Evolutionary conservation across 352 stramenopile genomes (phyloP).

Genomic region (Phytophthora idaei): DNA sequence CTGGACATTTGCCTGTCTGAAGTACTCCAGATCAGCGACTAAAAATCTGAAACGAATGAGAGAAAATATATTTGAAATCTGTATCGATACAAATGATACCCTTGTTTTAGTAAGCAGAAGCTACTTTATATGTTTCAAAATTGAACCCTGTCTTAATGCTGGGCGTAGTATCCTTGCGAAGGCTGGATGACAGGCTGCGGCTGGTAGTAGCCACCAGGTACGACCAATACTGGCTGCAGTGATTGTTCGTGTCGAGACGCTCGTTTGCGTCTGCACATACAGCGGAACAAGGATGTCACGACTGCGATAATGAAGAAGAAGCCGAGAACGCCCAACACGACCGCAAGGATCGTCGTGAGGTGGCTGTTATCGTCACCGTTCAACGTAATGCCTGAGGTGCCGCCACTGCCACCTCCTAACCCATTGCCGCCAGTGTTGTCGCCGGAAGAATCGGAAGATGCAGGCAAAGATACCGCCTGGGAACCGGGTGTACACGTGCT

Average conservation of each 20-base stretch:
- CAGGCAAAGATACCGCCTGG: slow-evolving; percentile 35
- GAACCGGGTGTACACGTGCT: slow-evolving; percentile 39
- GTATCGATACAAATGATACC: slow-evolving; percentile 20
- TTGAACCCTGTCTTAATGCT: slow-evolving; percentile 21
- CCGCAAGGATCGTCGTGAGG: slow-evolving; percentile 42
- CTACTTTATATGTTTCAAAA: slow-evolving; percentile 38
- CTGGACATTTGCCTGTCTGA: slow-evolving; percentile 89
- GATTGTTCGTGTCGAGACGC: slow-evolving; percentile 28
- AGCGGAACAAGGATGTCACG: slow-evolving; percentile 40
- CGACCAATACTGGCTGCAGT: slow-evolving; percentile 37
- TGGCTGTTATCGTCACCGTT: slow-evolving; percentile 30
- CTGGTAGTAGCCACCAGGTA: slow-evolving; percentile 42
- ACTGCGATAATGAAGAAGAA: slow-evolving; percentile 44
- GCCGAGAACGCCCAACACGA: slow-evolving; percentile 43
- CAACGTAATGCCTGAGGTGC: slow-evolving; percentile 25
- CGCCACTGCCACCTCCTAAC: slow-evolving; percentile 25
- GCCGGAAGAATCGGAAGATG: slow-evolving; percentile 35
- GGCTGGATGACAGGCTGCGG: slow-evolving; percentile 32
- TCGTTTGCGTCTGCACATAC: slow-evolving; percentile 31
- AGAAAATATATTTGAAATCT: slow-evolving; percentile 29
- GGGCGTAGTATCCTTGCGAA: slow-evolving; percentile 40
- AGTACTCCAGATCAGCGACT: slow-evolving; percentile 55
- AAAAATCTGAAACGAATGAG: background rate
- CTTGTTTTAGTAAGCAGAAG: slow-evolving; percentile 20
- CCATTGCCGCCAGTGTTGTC: slow-evolving; percentile 34